Conservation (phyloP, 2,329 filamentous ascomycete species). For the Thelonectria blattea region DNA sequence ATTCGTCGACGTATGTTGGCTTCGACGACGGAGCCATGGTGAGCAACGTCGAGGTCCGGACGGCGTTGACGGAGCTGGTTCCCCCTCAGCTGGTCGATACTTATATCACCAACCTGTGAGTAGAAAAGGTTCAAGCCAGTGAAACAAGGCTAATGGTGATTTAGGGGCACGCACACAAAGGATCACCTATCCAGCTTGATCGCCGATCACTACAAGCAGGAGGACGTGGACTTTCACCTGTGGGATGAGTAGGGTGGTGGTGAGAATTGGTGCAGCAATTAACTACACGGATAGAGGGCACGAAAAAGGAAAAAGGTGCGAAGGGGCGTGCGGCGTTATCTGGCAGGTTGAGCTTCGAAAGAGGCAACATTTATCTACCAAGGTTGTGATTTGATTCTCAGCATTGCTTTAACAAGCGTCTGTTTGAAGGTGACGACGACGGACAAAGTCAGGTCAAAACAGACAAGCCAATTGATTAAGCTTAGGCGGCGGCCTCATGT, state of each 20-base stretch:
- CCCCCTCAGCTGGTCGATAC: constrained; percentile 76
- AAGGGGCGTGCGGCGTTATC: no score
- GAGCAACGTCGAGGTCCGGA: constrained; percentile 77
- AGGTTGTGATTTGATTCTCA: not conserved
- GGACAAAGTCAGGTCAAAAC: no score
- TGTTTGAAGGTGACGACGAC: no score
- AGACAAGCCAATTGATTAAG: no score
- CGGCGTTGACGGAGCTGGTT: constrained; percentile 83
- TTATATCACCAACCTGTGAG: constrained; percentile 79
- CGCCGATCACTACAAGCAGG: constrained; percentile 75
- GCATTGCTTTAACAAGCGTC: no score
- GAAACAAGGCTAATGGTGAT: constrained; percentile 8
- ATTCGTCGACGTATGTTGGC: constrained; percentile 75
- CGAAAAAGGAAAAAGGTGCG: constrained; percentile 19
- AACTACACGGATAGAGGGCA: constrained; percentile 3
- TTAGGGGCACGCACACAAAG: constrained; percentile 69
- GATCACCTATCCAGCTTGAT: constrained; percentile 77
- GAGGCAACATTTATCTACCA: not conserved
- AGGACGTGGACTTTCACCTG: constrained; percentile 70
- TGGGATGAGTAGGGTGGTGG: constrained; percentile 44
- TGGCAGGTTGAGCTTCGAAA: not conserved
- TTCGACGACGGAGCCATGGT: constrained; percentile 84
- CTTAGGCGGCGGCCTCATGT: no score
- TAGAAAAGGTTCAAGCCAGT: constrained; percentile 26
- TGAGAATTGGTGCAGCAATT: constrained; percentile 13